These are phyloP conservation scores for Asterophora lycoperdoides DNA, from an alignment of 768 basidiomycete genomes.

Conservation along the genomic window DNA sequence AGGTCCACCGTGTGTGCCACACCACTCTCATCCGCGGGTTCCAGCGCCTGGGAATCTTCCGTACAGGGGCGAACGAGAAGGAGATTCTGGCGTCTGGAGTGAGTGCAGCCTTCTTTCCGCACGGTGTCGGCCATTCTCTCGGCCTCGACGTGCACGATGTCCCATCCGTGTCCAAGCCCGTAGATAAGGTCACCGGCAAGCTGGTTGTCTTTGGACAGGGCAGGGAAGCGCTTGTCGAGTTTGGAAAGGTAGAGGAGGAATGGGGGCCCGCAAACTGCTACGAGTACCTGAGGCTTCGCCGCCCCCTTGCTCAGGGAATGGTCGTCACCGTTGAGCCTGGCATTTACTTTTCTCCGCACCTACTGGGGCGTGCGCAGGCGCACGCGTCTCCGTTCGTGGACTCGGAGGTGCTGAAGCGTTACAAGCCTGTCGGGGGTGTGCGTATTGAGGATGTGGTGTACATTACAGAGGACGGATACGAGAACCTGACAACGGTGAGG, in stretches of 20 bases:
- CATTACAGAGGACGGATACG: conserved; percentile 66
- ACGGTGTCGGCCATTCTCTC: conserved; percentile 86
- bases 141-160: conserved; percentile 96
- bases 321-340: conserved; percentile 93
- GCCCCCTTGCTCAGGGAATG: conserved; percentile 74
- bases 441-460: conserved; percentile 91
- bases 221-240: not conserved
- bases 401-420: conserved; percentile 60
- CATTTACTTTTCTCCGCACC: conserved; percentile 78
- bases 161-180: conserved; percentile 76
- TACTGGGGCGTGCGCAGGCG: conserved; percentile 62
- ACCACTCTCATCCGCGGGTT: conserved; percentile 78
- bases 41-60: conserved; percentile 80
- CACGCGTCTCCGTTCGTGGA: conserved; percentile 65
- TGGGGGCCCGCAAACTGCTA: conserved; percentile 65
- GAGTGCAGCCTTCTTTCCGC: conserved; percentile 88
- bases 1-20: conserved; percentile 80
- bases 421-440: conserved; percentile 84
- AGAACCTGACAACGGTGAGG: conserved; percentile 82
- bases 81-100: conserved; percentile 74
- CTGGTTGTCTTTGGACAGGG: conserved; percentile 14
- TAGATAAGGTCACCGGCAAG: conserved; percentile 47
- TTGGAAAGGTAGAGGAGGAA: not conserved
- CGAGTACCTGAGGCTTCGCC: conserved; percentile 71
- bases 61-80: conserved; percentile 56